These are phyloP conservation scores for Meyerozyma sp. DNA, from an alignment of 1,139 yeast genomes.

Conservation along the genomic window DNA sequence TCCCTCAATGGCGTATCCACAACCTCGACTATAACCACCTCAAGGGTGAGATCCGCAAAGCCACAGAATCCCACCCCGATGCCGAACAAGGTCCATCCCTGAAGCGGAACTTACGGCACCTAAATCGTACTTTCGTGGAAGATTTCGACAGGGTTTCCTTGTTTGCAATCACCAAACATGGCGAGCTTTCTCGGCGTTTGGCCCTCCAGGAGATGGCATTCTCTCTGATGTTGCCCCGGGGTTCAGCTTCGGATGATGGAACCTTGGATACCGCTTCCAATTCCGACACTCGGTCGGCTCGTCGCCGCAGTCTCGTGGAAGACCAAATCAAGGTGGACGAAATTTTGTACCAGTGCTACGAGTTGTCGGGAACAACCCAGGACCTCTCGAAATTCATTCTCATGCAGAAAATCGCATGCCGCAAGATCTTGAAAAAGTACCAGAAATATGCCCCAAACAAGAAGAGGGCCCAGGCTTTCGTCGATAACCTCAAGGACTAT, in stretches of 20 bases:
- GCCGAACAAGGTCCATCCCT: neutral
- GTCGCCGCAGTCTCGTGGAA: constrained; percentile 13
- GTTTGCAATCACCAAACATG: constrained; percentile 62
- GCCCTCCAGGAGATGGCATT: constrained; percentile 7
- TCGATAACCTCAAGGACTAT: constrained; percentile 30
- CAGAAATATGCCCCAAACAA: constrained; percentile 48
- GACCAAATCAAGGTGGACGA: constrained; percentile 18
- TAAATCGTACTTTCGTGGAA: constrained; percentile 31
- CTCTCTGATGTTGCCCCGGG: neutral
- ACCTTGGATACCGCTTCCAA: neutral
- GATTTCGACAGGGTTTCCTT: constrained; percentile 52
- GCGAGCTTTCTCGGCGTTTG: constrained; percentile 45
- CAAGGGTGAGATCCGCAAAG: constrained; percentile 50
- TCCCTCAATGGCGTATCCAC: constrained; percentile 83
- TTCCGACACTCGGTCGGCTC: neutral
- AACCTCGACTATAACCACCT: constrained; percentile 79
- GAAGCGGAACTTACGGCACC: constrained; percentile 14
- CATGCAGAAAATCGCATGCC: constrained; percentile 75
- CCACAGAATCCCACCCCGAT: constrained; percentile 1
- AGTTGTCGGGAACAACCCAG: constrained; percentile 57
- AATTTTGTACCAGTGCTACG: constrained; percentile 33
- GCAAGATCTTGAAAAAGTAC: constrained; percentile 78
- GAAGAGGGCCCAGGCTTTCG: constrained; percentile 34
- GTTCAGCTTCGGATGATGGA: neutral
- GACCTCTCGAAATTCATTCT: constrained; percentile 69